These are phyloP conservation scores for Chrysoporthe austroafricana DNA, from an alignment of 2,329 filamentous ascomycete genomes.

Conservation along the genomic window DNA sequence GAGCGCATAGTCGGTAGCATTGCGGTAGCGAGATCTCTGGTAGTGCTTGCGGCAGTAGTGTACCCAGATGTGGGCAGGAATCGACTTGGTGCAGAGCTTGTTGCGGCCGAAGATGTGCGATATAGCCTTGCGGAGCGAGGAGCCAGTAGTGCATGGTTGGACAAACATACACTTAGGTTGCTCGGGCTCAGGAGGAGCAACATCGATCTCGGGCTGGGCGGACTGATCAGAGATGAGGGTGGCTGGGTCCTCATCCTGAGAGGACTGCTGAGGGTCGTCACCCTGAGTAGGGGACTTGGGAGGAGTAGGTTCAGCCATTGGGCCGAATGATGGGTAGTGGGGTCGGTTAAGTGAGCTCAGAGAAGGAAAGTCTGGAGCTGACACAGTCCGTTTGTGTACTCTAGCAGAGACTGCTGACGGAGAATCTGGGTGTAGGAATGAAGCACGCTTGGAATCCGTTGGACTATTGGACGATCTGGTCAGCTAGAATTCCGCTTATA, in stretches of 20 bases:
- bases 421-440: slow-evolving; percentile 31
- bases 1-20: slow-evolving; percentile 61
- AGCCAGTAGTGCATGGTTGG: slow-evolving; percentile 61
- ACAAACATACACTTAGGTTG: slow-evolving; percentile 56
- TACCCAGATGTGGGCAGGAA: slow-evolving; percentile 73
- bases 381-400: slow-evolving; percentile 54
- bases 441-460: slow-evolving; percentile 22
- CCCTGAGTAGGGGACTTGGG: slow-evolving; percentile 35
- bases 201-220: slow-evolving; percentile 26
- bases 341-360: slow-evolving; percentile 32
- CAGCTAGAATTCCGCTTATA: slow-evolving; percentile 5
- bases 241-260: slow-evolving; percentile 29
- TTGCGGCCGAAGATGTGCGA: slow-evolving; percentile 84
- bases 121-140: slow-evolving; percentile 72
- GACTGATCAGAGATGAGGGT: slow-evolving; percentile 21
- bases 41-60: slow-evolving; percentile 83
- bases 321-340: slow-evolving; percentile 31
- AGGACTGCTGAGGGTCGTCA: slow-evolving; percentile 19
- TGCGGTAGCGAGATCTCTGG: slow-evolving; percentile 74
- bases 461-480: slow-evolving; percentile 19
- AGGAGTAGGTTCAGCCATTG: slow-evolving; percentile 35
- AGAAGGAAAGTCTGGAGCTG: slow-evolving; percentile 51
- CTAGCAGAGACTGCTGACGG: slow-evolving; percentile 31
- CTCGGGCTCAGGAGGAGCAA: slow-evolving; percentile 29
- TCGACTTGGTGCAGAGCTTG: slow-evolving; percentile 73